Evolutionary conservation across 2,329 filamentous ascomycete genomes (phyloP).

Genomic region (Raffaelea ambrosiae): DNA sequence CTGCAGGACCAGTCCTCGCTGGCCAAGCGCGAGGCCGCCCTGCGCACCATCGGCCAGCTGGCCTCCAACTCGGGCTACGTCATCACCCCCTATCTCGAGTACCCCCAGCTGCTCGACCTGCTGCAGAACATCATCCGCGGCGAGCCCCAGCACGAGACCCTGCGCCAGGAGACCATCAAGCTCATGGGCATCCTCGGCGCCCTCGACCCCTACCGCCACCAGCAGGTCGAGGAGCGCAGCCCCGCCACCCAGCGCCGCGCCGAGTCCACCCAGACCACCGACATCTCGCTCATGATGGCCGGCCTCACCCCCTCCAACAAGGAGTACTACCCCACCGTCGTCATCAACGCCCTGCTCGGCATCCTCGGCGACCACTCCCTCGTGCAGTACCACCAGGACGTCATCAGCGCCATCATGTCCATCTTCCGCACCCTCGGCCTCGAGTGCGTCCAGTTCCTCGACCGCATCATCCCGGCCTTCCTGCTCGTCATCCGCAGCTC

Average conservation of each 20-base stretch:
- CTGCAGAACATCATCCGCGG: conserved; percentile 90
- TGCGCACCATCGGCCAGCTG: conserved; percentile 83
- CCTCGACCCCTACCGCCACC: conserved; percentile 91
- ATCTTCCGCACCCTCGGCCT: conserved; percentile 95
- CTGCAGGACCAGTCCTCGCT: conserved; percentile 90
- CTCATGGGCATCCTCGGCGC: conserved; percentile 92
- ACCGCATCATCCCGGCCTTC: conserved; percentile 90
- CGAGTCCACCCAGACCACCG: conserved; percentile 63
- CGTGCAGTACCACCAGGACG: conserved; percentile 81
- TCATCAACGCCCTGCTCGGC: conserved; percentile 89
- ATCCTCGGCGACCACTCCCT: conserved; percentile 88
- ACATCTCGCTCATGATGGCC: conserved; percentile 97
- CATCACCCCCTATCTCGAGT: conserved; percentile 90
- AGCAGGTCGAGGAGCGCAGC: conserved; percentile 80
- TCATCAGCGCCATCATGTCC: conserved; percentile 97
- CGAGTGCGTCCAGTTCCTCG: conserved; percentile 91
- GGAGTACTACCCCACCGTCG: conserved; percentile 96
- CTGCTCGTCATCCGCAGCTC: conserved; percentile 80
- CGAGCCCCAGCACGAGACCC: conserved; percentile 71
- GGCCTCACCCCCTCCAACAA: conserved; percentile 94
- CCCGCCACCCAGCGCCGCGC: conserved; percentile 67
- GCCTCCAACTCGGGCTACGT: conserved; percentile 97
- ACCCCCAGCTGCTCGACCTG: conserved; percentile 86
- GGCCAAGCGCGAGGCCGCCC: conserved; percentile 80
- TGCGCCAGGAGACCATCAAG: conserved; percentile 92